Percentiles rank a stretch among this genome's conserved stretches.
phyloP scores from a whole-genome alignment of 345 rosid genomes.

The Firmiana major region DNA sequence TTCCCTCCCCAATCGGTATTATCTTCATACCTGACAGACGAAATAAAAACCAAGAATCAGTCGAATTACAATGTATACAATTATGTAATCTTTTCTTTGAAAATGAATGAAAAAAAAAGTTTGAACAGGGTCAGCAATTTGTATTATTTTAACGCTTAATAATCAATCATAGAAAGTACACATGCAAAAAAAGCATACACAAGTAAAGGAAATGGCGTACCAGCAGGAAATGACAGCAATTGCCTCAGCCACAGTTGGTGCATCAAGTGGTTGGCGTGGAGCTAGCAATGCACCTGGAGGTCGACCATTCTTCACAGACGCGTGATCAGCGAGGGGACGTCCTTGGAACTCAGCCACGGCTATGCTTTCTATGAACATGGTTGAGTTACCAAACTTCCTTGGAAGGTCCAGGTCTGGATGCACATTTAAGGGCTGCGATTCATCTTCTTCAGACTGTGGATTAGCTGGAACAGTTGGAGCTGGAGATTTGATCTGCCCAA shows the following conservation, averaged over 20 bases:
- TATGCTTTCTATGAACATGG: conserved; percentile 67
- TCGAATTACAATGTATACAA: not conserved
- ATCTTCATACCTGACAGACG: conserved; percentile 60
- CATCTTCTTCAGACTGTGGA: conserved; percentile 30
- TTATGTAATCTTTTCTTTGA: not conserved
- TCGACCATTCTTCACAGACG: conserved; percentile 85
- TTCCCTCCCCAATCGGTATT: conserved; percentile 90
- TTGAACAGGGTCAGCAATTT: no score
- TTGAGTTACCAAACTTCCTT: conserved; percentile 68
- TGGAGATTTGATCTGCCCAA: conserved; percentile 56
- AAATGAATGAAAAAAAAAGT: no score
- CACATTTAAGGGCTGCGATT: conserved; percentile 53
- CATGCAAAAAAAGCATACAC: not conserved
- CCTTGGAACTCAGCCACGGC: conserved; percentile 86
- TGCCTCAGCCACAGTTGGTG: conserved; percentile 97
- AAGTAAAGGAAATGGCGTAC: conserved; percentile 30
- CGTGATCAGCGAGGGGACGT: conserved; percentile 89
- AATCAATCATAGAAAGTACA: no score
- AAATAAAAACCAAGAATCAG: not conserved
- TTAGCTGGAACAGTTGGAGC: conserved; percentile 33
- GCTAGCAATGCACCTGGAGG: conserved; percentile 82
- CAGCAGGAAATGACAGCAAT: conserved; percentile 95
- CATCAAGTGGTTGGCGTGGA: conserved; percentile 84
- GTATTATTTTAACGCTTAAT: no score
- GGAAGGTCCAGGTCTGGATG: conserved; percentile 82